phyloP scores from a whole-genome alignment of 176 grass and related monocot species.

The Areca catechu region DNA sequence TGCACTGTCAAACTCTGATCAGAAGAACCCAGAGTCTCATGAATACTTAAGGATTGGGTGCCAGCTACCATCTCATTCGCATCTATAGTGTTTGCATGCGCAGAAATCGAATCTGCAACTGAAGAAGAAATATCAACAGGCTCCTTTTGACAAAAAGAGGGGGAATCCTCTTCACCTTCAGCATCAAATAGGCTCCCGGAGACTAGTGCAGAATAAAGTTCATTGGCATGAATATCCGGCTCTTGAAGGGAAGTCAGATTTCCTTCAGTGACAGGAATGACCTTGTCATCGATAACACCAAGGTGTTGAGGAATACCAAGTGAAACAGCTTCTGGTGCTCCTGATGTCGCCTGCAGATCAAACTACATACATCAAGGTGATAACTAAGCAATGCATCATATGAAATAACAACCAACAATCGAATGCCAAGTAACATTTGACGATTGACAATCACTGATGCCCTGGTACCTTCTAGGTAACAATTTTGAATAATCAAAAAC shows the following conservation, averaged over 20 bases:
- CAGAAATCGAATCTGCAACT: not conserved
- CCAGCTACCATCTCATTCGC: conserved; percentile 4
- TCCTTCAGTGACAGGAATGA: not conserved
- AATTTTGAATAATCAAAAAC: no score
- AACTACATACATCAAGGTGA: not conserved
- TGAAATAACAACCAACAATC: not conserved
- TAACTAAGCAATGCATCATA: not conserved
- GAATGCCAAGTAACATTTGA: no score
- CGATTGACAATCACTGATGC: no score
- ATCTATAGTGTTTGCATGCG: conserved; percentile 4
- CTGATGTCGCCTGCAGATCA: not conserved
- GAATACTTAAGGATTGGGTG: no score
- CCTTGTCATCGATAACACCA: conserved; percentile 24
- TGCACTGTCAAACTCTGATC: no score
- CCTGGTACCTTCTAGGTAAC: no score
- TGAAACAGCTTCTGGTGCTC: conserved; percentile 9
- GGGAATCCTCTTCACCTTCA: conserved; percentile 31
- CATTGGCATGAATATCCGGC: conserved; percentile 10
- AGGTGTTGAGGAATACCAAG: conserved; percentile 14
- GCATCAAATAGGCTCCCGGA: conserved; percentile 45
- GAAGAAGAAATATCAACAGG: conserved; percentile 2
- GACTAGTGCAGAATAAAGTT: conserved; percentile 48
- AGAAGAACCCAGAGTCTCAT: no score
- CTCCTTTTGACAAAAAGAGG: conserved; percentile 11
- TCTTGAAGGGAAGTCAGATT: conserved; percentile 21